Evolutionary conservation across 352 stramenopile genomes (phyloP).

Genomic region (Globisporangium parvum): DNA sequence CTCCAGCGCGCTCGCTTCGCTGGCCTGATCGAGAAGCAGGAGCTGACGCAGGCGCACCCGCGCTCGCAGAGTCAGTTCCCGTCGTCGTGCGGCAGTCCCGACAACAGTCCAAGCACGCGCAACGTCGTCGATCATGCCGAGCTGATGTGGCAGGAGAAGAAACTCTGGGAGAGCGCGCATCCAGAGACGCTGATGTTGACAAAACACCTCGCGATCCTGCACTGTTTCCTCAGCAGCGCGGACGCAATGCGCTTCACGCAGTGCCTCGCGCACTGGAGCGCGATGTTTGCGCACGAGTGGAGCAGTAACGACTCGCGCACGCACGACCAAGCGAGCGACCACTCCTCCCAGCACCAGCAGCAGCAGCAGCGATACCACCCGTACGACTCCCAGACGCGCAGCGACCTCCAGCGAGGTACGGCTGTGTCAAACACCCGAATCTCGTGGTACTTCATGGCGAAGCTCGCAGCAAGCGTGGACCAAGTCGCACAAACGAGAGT

Average conservation of each 20-base stretch:
- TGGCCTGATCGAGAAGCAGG: not conserved
- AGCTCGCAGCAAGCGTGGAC: not conserved
- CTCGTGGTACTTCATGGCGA: conserved; percentile 22
- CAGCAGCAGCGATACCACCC: conserved; percentile 7
- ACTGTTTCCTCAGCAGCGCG: conserved; percentile 30
- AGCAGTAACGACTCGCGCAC: not conserved
- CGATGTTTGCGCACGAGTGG: conserved; percentile 18
- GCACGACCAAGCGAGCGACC: not conserved
- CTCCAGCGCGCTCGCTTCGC: conserved; percentile 3
- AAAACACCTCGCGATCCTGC: conserved; percentile 47
- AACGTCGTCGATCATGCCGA: conserved; percentile 10
- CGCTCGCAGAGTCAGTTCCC: conserved; percentile 2
- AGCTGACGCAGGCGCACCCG: conserved; percentile 10
- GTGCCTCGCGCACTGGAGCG: conserved; percentile 24
- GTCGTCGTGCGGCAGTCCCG: not conserved
- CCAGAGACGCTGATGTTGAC: conserved; percentile 28
- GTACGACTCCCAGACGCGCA: not conserved
- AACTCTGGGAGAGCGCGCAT: conserved; percentile 37
- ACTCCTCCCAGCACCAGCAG: not conserved
- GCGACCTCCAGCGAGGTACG: conserved; percentile 2
- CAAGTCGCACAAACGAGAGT: conserved; percentile 3
- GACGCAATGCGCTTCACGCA: conserved; percentile 23
- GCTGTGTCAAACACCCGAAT: conserved; percentile 7
- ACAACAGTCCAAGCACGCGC: conserved; percentile 1
- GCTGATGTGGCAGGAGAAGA: conserved; percentile 25